These are phyloP conservation scores for Podospora comata DNA, from an alignment of 495 filamentous ascomycete species.

Conservation along the genomic window DNA sequence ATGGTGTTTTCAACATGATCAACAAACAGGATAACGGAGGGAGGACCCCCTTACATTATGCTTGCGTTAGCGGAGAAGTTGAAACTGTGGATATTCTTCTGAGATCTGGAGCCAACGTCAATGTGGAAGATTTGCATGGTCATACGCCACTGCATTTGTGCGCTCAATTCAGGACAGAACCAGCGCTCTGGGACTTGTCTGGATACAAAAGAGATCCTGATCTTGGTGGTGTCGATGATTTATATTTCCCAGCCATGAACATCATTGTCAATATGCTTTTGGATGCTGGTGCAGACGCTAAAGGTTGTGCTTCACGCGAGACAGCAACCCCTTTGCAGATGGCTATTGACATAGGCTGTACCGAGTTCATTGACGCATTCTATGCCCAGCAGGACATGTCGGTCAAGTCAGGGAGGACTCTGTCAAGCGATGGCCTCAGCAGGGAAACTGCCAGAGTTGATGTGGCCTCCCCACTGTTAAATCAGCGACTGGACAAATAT, in stretches of 20 bases:
- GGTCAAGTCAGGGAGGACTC: no score
- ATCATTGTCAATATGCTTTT: background rate
- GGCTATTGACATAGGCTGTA: no score
- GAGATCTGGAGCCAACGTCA: slow-evolving; percentile 18
- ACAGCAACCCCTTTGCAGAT: no score
- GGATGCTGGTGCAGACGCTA: background rate
- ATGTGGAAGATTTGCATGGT: slow-evolving; percentile 13
- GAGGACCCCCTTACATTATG: slow-evolving; percentile 28
- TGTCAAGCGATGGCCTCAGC: no score
- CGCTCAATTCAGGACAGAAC: background rate
- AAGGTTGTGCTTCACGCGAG: no score
- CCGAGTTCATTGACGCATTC: no score
- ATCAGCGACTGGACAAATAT: no score
- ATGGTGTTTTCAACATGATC: slow-evolving; percentile 13
- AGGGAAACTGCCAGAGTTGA: no score
- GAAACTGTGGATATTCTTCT: slow-evolving; percentile 18
- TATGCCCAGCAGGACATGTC: no score
- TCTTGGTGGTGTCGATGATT: background rate
- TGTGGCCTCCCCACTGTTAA: no score
- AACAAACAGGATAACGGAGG: no score
- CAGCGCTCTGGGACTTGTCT: background rate
- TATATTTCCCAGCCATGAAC: background rate
- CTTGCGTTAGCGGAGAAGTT: slow-evolving; percentile 13
- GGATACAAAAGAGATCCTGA: background rate
- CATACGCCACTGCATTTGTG: slow-evolving; percentile 20